Evolutionary conservation across 1,284 basidiomycete species (phyloP), one percentile per base, ranked within the genome.

Genomic region (Cystobasidium sp.): DNA sequence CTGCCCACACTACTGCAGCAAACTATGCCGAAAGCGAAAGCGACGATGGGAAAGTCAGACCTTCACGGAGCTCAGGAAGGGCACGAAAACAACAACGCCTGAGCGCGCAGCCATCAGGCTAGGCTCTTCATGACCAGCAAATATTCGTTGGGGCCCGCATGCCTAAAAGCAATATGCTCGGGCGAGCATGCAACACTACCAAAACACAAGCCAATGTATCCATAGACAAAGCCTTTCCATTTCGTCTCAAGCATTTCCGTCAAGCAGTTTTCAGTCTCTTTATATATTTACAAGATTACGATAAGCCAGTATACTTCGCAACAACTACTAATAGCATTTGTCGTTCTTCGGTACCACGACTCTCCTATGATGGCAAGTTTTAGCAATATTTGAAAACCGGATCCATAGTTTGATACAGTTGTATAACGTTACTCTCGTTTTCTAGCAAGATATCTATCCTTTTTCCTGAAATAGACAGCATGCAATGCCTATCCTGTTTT

Each of bases 41-140:
- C 39, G 69, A 71, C 18, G 61, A 56, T 55, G 69, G 39, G n/a
- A 47, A 53, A 16, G 12, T 46, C 10, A n/a, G 22, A 41, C 24
- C 37, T 18, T 20, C 39, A 52, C 47, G 53, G 6, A 51, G 52
- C 49, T 9, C 10, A 20, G 31, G 41, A 31, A 52, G 70, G 56
- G 63, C 52, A 7, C 49, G 70, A 5, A 73, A 73, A 52, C 70
- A 73, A 41, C 62, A 41, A 41, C 37, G 70, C 10, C 31, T 73
- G 6, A 73, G 70, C 22, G 43, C 31, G 12, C 70, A 56, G 47
- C 59, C 61, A 5, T 64, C 56, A 6, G 20, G 20, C 14, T 18
- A 18, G 39, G 37, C 39, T 14, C 22, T 9, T 37, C 10, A 5
- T 56, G 39, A 22, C 24, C 9, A 18, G 14, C 14, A 14, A 47